Percentiles rank a stretch among this genome's conserved stretches.
Evolutionary conservation across 139 green algal species (phyloP).

Genomic region (Gonium pectorale): DNA sequence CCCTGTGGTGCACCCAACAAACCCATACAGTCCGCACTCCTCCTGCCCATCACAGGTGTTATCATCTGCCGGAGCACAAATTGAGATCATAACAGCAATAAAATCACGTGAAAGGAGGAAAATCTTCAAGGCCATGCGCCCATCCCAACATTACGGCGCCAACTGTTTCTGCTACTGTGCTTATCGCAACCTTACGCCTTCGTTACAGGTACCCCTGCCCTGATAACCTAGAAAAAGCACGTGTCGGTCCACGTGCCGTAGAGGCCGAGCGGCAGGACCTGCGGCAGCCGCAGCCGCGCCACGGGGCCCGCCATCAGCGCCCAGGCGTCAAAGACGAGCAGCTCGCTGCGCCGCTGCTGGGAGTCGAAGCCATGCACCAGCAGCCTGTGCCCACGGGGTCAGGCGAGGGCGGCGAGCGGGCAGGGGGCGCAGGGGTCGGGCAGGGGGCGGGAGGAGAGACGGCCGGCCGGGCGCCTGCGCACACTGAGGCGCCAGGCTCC

Average conservation of each 20-base stretch:
- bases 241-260: slow-evolving; percentile 60
- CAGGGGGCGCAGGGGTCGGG: neutral
- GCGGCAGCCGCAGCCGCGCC: slow-evolving; percentile 46
- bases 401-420: neutral
- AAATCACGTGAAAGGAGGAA: too few species aligned
- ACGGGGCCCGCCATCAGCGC: slow-evolving; percentile 58
- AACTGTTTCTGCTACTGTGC: too few species aligned
- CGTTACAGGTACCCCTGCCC: too few species aligned
- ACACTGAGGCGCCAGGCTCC: neutral
- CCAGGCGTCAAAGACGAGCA: slow-evolving; percentile 69
- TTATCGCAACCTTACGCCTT: too few species aligned
- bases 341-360: slow-evolving; percentile 4
- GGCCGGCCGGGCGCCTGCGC: neutral
- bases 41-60: too few species aligned
- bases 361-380: slow-evolving; percentile 50
- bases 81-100: too few species aligned
- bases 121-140: too few species aligned
- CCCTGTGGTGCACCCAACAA: too few species aligned
- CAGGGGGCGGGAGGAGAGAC: neutral
- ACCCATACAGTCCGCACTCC: too few species aligned
- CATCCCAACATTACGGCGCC: too few species aligned
- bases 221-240: too few species aligned
- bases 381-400: slow-evolving; percentile 3
- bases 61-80: too few species aligned
- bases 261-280: slow-evolving; percentile 56